Base-by-base conservation (phyloP, 345 rosid species). In the Citrus maxima region DNA sequence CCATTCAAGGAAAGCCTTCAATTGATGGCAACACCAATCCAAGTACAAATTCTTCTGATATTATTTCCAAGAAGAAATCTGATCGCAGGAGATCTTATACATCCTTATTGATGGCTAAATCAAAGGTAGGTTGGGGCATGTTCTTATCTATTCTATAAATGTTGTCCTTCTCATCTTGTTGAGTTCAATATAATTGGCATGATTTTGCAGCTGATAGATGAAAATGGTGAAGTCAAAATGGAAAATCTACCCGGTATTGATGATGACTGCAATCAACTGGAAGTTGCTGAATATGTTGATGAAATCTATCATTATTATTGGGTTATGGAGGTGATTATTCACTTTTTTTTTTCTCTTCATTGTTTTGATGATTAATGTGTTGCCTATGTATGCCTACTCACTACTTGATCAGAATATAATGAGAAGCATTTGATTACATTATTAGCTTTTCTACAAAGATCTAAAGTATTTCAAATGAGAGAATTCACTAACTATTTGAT, bases 251-350 rank as follows among this genome's bases (percentile, higher is more conserved):
- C 94, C 30, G 84, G 78, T 60, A 94, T 96, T 78, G 95, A 96
- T 83, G 91, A 94, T 87, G 80, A 82, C 67, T 82, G 87, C 80
- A 93, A 93, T 87, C 92, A 89, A 56, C 83, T 96, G 76, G 99
- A 96, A 88, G 99, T 94, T 78, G 97, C 99, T 80, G 97, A 96
- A 78, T 96, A 96, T 62, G 97, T 94, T 76, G 97, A 96, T 82
- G 97, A 93, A 72, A 96, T 94, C 78, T 96, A 94, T 79, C 91
- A 89, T 78, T 94, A 89, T 83, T 94, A 96, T 80, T 94, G 99
- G 99, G 83, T 85, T 67, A 73, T 86, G 58, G 99, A 96, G 97
- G 99, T 96, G 82, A 79, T 79, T 72, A 49, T 73, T 69, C 40
- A 68, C 75, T 74, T 14, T 25, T 25, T 25, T 22, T 8, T 55